Conservation (phyloP, 108 stramenopile genomes). For the Thalassiosira profunda region DNA sequence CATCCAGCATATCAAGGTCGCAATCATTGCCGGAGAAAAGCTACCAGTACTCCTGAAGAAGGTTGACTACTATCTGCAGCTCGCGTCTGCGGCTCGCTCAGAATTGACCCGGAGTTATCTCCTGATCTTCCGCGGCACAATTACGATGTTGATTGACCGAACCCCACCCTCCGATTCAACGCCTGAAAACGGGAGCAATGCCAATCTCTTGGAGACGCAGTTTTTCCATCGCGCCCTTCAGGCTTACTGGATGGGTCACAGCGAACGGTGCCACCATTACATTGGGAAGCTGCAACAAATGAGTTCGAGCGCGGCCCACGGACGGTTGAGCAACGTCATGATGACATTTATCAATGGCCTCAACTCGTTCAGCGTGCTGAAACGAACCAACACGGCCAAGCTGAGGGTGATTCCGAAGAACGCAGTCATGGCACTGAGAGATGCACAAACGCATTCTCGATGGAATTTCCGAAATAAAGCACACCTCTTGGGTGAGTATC, state of each 20-base stretch:
- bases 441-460: conserved; percentile 3
- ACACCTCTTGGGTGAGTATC: too few species aligned
- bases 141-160: conserved; percentile 20
- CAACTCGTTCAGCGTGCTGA: conserved; percentile 1
- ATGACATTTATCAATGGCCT: conserved; percentile 6
- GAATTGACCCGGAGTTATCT: background rate
- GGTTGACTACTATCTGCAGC: conserved; percentile 21
- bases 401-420: background rate
- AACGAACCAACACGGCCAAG: background rate
- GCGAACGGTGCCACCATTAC: conserved; percentile 10
- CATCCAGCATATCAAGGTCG: background rate
- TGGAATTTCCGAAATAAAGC: conserved; percentile 37
- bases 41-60: conserved; percentile 12
- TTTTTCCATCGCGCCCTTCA: conserved; percentile 3
- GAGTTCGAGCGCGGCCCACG: background rate
- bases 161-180: background rate
- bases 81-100: background rate
- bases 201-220: background rate
- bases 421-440: background rate
- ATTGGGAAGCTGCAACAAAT: conserved; percentile 2
- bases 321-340: background rate
- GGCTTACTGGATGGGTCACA: conserved; percentile 23
- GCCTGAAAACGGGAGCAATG: background rate
- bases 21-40: conserved; percentile 17
- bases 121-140: conserved; percentile 18